Conservation (phyloP, 495 filamentous ascomycete genomes). For the Lasiosphaeria miniovina region DNA sequence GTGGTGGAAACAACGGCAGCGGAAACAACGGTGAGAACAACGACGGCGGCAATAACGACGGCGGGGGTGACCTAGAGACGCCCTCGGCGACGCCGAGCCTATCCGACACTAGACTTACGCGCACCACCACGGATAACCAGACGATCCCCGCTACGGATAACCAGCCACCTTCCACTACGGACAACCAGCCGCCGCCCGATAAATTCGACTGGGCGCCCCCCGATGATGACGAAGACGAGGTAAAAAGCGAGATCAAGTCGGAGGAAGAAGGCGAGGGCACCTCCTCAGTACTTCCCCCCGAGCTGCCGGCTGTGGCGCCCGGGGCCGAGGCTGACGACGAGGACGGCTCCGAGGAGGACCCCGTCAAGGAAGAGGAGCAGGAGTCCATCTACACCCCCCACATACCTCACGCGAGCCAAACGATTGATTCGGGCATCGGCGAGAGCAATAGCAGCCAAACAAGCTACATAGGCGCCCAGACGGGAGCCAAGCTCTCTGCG, state of each 20-base stretch:
- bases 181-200: conserved; percentile 48
- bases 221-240: too few relatives aligned
- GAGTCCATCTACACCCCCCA: conserved; percentile 15
- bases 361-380: conserved; percentile 35
- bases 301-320: conserved; percentile 11
- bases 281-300: background rate
- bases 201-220: background rate
- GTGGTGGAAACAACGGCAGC: background rate
- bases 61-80: background rate
- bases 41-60: background rate
- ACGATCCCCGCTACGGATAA: conserved; percentile 37
- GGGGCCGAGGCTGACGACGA: conserved; percentile 34
- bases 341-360: conserved; percentile 22
- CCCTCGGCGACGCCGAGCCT: conserved; percentile 40
- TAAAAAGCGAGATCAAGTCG: conserved; percentile 23
- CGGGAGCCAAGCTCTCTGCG: too few relatives aligned
- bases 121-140: conserved; percentile 51
- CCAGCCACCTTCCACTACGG: conserved; percentile 53
- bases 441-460: conserved; percentile 44
- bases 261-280: conserved; percentile 21
- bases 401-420: too few relatives aligned
- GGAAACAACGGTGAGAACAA: background rate
- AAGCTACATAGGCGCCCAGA: conserved; percentile 6
- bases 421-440: conserved; percentile 44
- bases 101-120: conserved; percentile 27